Conservation (phyloP, 2,329 filamentous ascomycete genomes). For the Alternaria triticina region DNA sequence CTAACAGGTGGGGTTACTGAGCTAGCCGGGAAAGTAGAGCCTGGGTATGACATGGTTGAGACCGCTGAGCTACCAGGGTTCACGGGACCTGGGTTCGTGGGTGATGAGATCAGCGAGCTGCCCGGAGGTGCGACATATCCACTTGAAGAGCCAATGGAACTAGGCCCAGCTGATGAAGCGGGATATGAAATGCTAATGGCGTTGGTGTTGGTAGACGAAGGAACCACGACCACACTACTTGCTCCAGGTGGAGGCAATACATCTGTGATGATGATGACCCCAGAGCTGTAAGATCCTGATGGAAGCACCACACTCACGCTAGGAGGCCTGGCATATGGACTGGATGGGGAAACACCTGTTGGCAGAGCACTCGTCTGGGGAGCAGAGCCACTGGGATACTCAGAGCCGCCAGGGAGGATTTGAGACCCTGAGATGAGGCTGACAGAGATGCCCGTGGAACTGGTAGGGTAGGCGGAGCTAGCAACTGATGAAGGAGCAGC, state of each 20-base stretch:
- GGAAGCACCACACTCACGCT: neutral
- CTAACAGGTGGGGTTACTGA: neutral
- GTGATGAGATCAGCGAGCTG: constrained; percentile 4
- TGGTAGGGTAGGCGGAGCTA: constrained; percentile 11
- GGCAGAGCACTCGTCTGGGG: constrained; percentile 12
- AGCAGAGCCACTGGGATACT: constrained; percentile 7
- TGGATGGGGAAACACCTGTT: constrained; percentile 1
- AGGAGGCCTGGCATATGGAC: neutral
- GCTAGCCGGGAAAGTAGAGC: neutral
- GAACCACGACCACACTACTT: neutral
- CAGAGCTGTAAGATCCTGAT: constrained; percentile 3
- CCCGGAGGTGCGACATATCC: constrained; percentile 1
- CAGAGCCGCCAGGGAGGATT: neutral
- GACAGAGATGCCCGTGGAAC: neutral
- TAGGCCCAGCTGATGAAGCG: constrained; percentile 1
- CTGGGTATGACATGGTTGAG: neutral
- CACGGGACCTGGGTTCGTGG: neutral
- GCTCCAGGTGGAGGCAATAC: neutral
- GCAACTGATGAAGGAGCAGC: constrained; percentile 7
- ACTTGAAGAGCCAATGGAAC: neutral
- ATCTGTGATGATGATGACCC: neutral
- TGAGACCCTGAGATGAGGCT: constrained; percentile 14
- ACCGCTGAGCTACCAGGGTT: neutral
- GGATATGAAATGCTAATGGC: constrained; percentile 2
- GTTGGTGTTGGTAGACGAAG: constrained; percentile 8